A percentile compares a stretch with the other conserved stretches of the same genome.
These are phyloP conservation scores for Fusarium illudens DNA, from an alignment of 2,329 filamentous ascomycete species.

Conservation along the genomic window DNA sequence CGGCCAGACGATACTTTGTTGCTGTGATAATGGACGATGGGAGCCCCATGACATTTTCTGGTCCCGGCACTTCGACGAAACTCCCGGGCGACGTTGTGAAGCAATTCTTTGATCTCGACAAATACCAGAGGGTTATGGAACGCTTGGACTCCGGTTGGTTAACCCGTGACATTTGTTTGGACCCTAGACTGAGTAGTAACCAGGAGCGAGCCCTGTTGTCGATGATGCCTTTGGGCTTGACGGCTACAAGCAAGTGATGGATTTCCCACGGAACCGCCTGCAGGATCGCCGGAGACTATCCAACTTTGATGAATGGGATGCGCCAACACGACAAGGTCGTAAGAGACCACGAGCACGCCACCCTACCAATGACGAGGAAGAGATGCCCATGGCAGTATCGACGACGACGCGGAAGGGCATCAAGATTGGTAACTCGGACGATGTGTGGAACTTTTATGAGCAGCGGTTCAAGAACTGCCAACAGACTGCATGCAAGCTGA, in stretches of 20 bases:
- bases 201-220: slow-evolving; percentile 47
- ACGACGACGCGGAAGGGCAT: slow-evolving; percentile 55
- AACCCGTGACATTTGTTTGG: too few relatives aligned
- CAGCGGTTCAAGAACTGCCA: slow-evolving; percentile 72
- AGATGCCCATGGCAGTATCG: slow-evolving; percentile 50
- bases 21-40: slow-evolving; percentile 60
- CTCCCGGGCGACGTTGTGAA: slow-evolving; percentile 50
- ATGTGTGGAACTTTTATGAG: slow-evolving; percentile 68
- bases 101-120: slow-evolving; percentile 57
- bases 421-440: slow-evolving; percentile 61
- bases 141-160: slow-evolving; percentile 52
- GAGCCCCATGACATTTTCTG: slow-evolving; percentile 55
- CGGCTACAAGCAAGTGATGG: slow-evolving; percentile 38
- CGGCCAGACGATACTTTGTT: slow-evolving; percentile 61
- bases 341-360: slow-evolving; percentile 50
- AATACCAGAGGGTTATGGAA: slow-evolving; percentile 52
- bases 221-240: slow-evolving; percentile 46
- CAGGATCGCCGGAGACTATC: slow-evolving; percentile 46
- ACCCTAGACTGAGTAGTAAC: slow-evolving; percentile 15
- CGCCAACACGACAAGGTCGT: slow-evolving; percentile 41
- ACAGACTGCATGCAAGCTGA: slow-evolving; percentile 75
- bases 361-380: slow-evolving; percentile 51
- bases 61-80: slow-evolving; percentile 49
- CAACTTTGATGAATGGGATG: slow-evolving; percentile 46
- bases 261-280: slow-evolving; percentile 40